Base-by-base conservation (phyloP, 2,329 filamentous ascomycete genomes). In the Dothidotthia symphoricarpi region DNA sequence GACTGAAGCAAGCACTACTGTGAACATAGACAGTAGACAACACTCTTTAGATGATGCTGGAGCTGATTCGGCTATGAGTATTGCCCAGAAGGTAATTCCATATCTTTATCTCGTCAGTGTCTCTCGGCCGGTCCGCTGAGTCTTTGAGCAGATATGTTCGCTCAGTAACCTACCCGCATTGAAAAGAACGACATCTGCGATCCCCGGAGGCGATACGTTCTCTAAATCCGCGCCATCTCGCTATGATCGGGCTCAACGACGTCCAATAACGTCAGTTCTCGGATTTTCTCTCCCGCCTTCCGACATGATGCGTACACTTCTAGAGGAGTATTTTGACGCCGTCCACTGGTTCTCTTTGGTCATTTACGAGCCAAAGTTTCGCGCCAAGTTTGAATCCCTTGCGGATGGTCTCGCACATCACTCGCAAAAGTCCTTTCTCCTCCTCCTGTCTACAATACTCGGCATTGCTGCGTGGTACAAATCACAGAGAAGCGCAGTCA, bases 301-400 rank as follows among this genome's bases (percentile, higher is more conserved):
- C 8, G 43, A 61, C 2, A 28, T 59, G 5, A 55, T 66, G 28
- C 43, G 57, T n/a, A 38, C 52, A 13, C 50, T 70, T 2, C 31
- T 72, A 8, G 67, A 70, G 37, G 59, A 67, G 13, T 72, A 72
- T 32, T 69, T 71, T 34, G 56, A 64, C 32, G 49, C 66, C 2
- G 62, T 73, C 12, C 69, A 72, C 47, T 73, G 69, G 69, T 72
- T 73, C 36, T 71, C 69, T 12, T 53, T 72, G 3, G 67, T 68
- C 1, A 55, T 73, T 13, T 68, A 67, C 36, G 68, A 71, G 34
- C 68, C 68, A 1, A 67, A 56, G 16, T 69, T 72, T 31, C 64
- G 69, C 15, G 47, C 47, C 9, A 47, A 51, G 3, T 61, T 68
- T 16, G 41, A 51, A 8, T 59, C 61, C 6, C 53, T 70, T 2